phyloP scores from a whole-genome alignment of 2,329 filamentous ascomycete genomes.

The Calonectria hawksworthii region DNA sequence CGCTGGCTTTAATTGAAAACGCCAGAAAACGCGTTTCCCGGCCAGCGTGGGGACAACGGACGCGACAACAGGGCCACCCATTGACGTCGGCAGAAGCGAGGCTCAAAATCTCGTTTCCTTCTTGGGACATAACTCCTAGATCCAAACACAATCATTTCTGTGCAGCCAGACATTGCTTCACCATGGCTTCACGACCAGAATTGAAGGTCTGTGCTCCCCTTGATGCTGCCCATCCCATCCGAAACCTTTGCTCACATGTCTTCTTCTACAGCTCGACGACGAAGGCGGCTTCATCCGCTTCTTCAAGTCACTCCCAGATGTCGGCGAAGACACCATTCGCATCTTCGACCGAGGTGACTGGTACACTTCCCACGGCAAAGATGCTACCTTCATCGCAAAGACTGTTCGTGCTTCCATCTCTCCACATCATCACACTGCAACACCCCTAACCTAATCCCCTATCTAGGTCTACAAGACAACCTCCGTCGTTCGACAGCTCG shows the following conservation, averaged over 20 bases:
- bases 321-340: conserved; percentile 82
- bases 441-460: not conserved
- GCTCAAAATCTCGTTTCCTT: conserved; percentile 3
- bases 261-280: conserved; percentile 81
- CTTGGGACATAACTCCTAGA: conserved; percentile 16
- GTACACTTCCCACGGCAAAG: conserved; percentile 92
- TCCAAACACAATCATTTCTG: conserved; percentile 8
- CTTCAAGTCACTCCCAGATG: conserved; percentile 86
- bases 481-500: conserved; percentile 91
- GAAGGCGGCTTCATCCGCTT: conserved; percentile 97
- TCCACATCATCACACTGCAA: not conserved
- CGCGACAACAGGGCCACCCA: conserved; percentile 35
- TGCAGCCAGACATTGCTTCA: conserved; percentile 42
- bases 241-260: conserved; percentile 23
- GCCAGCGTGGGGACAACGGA: conserved; percentile 36
- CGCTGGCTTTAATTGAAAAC: conserved; percentile 44
- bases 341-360: conserved; percentile 96
- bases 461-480: conserved; percentile 94
- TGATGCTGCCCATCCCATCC: not conserved
- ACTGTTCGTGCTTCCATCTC: conserved; percentile 65
- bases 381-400: conserved; percentile 86
- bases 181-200: conserved; percentile 80
- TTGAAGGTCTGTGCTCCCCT: conserved; percentile 68
- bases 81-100: conserved; percentile 30
- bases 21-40: conserved; percentile 46